Evolutionary conservation across 1,139 yeast genomes (phyloP).

Genomic region (Pichia terricola): DNA sequence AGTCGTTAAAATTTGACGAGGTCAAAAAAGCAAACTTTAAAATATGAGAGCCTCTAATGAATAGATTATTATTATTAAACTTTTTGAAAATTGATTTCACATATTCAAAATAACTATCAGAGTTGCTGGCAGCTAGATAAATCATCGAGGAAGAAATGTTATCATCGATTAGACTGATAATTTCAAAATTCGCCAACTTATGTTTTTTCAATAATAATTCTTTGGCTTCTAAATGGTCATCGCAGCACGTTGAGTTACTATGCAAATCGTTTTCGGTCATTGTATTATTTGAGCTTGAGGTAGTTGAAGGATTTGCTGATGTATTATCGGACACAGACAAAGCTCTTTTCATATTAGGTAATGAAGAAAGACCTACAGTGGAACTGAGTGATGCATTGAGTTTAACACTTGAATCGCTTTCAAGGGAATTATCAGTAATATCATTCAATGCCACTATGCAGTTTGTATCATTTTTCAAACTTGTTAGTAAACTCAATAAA

Average conservation of each 20-base stretch:
- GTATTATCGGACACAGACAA: not conserved
- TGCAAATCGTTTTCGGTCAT: not conserved
- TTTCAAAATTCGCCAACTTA: constrained; percentile 1
- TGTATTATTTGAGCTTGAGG: not conserved
- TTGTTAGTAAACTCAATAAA: constrained; percentile 3
- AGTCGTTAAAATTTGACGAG: constrained; percentile 28
- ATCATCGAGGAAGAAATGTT: constrained; percentile 14
- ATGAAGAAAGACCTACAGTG: not conserved
- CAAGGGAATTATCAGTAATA: constrained; percentile 3
- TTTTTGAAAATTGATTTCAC: constrained; percentile 25
- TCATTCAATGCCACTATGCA: constrained; percentile 4
- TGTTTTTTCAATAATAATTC: not conserved
- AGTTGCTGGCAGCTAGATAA: constrained; percentile 36
- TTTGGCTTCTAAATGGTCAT: constrained; percentile 6
- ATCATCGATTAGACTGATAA: constrained; percentile 12
- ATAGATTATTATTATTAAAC: constrained; percentile 32
- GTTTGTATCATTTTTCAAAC: constrained; percentile 5
- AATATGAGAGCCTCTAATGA: constrained; percentile 42
- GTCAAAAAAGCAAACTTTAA: constrained; percentile 41
- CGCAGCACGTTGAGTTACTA: too few species aligned
- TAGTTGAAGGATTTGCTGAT: not conserved
- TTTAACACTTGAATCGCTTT: not conserved
- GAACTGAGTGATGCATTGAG: not conserved
- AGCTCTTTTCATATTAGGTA: not conserved
- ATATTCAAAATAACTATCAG: constrained; percentile 38